A percentile compares a stretch with the other conserved stretches of the same genome.
Evolutionary conservation across 2,329 filamentous ascomycete genomes (phyloP).

Genomic region (Trichoderma citrinoviride): DNA sequence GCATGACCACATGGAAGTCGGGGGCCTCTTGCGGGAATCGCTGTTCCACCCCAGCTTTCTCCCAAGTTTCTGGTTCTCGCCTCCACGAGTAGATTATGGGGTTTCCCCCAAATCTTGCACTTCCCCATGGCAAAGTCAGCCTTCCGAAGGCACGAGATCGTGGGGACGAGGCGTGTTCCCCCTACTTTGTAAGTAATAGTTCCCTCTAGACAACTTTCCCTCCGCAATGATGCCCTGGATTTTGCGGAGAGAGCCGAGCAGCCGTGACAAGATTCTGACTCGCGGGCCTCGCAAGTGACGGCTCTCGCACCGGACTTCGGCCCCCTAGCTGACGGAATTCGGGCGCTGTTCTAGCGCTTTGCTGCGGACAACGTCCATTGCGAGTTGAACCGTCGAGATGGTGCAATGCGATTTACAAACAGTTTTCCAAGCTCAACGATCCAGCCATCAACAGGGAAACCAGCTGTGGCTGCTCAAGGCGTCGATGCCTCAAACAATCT

Average conservation of each 20-base stretch:
- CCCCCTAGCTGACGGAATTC: not conserved
- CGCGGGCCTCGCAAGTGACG: conserved; percentile 1
- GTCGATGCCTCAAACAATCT: conserved; percentile 6
- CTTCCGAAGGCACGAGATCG: not conserved
- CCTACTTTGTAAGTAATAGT: not conserved
- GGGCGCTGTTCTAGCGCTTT: not conserved
- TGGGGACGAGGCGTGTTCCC: not conserved
- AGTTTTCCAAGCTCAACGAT: not conserved
- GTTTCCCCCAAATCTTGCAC: not conserved
- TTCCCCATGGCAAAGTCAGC: not conserved
- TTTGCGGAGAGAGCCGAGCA: not conserved
- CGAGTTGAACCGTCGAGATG: conserved; percentile 19
- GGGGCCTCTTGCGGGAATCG: conserved; percentile 5
- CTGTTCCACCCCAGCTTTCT: conserved; percentile 2
- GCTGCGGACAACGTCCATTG: conserved; percentile 16
- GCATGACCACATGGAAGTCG: conserved; percentile 16
- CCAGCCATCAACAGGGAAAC: not conserved
- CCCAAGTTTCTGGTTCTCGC: not conserved
- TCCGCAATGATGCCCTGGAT: not conserved
- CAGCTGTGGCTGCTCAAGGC: not conserved
- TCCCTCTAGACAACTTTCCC: not conserved
- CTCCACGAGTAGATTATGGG: not conserved
- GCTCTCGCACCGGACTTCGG: conserved; percentile 17
- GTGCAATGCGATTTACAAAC: conserved; percentile 7
- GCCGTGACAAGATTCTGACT: not conserved